Evolutionary conservation across 768 basidiomycete genomes (phyloP).

Genomic region (Dictyophora rubrovolvata): DNA sequence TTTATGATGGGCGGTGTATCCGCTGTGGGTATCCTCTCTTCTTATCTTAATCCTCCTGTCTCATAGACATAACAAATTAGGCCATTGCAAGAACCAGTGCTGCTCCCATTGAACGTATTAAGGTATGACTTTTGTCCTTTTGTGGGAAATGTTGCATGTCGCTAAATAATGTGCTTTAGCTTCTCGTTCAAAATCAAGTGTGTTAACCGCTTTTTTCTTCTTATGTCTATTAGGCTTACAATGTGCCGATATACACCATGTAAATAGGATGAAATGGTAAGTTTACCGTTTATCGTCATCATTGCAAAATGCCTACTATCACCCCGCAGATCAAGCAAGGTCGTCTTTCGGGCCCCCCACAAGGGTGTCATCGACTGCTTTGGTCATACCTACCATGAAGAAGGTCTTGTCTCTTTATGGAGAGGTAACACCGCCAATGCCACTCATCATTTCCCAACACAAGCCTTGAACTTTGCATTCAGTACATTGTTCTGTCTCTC

Average conservation of each 20-base stretch:
- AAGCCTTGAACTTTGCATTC: slow-evolving; percentile 99
- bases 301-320: not conserved
- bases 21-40: slow-evolving; percentile 45
- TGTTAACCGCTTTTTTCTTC: not conserved
- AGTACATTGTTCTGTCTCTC: slow-evolving; percentile 45
- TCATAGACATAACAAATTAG: slow-evolving; percentile 28
- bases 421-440: slow-evolving; percentile 99
- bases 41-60: not conserved
- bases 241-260: not conserved
- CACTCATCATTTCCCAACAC: slow-evolving; percentile 99
- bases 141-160: not conserved
- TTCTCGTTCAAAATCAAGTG: slow-evolving; percentile 87
- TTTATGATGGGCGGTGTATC: slow-evolving; percentile 97
- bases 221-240: not conserved
- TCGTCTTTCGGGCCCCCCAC: slow-evolving; percentile 90
- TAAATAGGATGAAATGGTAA: slow-evolving; percentile 87
- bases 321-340: slow-evolving; percentile 88
- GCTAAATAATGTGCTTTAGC: no score
- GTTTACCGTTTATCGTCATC: slow-evolving; percentile 14
- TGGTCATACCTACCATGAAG: slow-evolving; percentile 81
- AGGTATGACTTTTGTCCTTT: slow-evolving; percentile 28
- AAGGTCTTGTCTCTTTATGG: slow-evolving; percentile 95
- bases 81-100: slow-evolving; percentile 98
- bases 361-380: slow-evolving; percentile 95
- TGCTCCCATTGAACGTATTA: slow-evolving; percentile 99